phyloP scores from a whole-genome alignment of 2,329 filamentous ascomycete genomes.

The Stagonosporopsis cucurbitacearum region DNA sequence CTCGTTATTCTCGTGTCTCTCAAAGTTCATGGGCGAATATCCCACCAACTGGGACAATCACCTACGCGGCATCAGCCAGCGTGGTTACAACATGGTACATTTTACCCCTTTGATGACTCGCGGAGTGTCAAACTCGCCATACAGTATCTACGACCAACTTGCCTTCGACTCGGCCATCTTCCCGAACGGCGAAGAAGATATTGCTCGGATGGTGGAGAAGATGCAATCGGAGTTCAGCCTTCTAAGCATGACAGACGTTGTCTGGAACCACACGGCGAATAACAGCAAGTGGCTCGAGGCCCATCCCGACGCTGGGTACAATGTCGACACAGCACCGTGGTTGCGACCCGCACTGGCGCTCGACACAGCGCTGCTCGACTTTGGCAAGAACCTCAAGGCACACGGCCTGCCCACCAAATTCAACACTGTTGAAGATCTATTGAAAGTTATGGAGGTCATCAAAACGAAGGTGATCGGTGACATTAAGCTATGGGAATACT shows the following conservation, averaged over 20 bases:
- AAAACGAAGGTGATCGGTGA: conserved; percentile 79
- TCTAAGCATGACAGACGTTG: conserved; percentile 90
- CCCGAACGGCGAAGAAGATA: conserved; percentile 81
- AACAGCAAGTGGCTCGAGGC: conserved; percentile 94
- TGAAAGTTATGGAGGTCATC: conserved; percentile 81
- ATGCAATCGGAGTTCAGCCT: conserved; percentile 87
- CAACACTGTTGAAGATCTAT: conserved; percentile 72
- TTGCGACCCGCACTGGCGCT: conserved; percentile 72
- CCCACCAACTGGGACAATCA: conserved; percentile 90
- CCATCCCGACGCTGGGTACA: conserved; percentile 96
- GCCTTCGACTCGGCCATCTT: conserved; percentile 84
- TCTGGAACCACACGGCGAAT: conserved; percentile 96
- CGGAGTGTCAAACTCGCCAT: conserved; percentile 92
- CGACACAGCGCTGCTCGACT: conserved; percentile 74
- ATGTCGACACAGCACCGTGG: conserved; percentile 84
- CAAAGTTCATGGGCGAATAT: conserved; percentile 97
- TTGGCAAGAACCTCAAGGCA: conserved; percentile 65
- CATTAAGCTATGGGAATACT: conserved; percentile 91
- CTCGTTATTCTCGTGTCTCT: conserved; percentile 91
- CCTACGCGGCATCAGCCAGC: conserved; percentile 81
- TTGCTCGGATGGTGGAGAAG: conserved; percentile 75
- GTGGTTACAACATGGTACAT: conserved; percentile 99
- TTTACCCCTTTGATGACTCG: conserved; percentile 93
- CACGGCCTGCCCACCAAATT: conserved; percentile 79
- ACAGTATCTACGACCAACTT: conserved; percentile 94